Percentiles rank a stretch among this genome's conserved stretches.
phyloP scores from a whole-genome alignment of 2,329 filamentous ascomycete species.

The Didymosphaeria variabile region DNA sequence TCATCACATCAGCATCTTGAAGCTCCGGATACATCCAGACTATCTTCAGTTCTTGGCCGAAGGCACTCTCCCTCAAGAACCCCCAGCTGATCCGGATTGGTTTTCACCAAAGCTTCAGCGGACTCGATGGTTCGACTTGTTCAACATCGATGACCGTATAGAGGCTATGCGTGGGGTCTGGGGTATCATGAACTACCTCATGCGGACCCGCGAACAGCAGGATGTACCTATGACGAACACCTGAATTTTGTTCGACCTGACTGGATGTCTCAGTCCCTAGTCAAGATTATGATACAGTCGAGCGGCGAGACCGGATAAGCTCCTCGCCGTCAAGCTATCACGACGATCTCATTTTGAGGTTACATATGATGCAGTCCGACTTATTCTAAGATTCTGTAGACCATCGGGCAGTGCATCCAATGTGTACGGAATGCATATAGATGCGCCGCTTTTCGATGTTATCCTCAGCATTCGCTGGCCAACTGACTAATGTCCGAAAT shows the following conservation, averaged over 20 bases:
- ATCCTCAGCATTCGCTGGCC: not conserved
- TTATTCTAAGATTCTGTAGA: not conserved
- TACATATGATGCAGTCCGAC: not conserved
- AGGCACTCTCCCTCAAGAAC: constrained; percentile 46
- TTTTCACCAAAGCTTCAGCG: constrained; percentile 62
- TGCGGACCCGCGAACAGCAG: constrained; percentile 32
- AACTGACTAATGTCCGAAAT: not conserved
- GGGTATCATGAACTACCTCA: constrained; percentile 65
- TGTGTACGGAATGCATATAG: constrained; percentile 1
- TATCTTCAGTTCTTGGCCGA: constrained; percentile 65
- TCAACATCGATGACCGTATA: constrained; percentile 62
- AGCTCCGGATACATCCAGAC: constrained; percentile 64
- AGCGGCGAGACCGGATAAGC: not conserved
- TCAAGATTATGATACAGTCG: not conserved
- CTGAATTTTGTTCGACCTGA: not conserved
- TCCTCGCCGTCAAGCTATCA: not conserved
- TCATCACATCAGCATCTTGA: constrained; percentile 68
- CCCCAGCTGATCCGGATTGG: constrained; percentile 53
- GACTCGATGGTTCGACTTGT: constrained; percentile 68
- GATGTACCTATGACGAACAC: constrained; percentile 22
- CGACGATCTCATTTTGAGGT: not conserved
- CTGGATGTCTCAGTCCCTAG: not conserved
- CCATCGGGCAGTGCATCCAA: not conserved
- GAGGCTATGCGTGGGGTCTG: constrained; percentile 67
- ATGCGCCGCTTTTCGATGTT: not conserved